Conservation (phyloP, 1,284 basidiomycete species). For the Heterobasidion parviporum region DNA sequence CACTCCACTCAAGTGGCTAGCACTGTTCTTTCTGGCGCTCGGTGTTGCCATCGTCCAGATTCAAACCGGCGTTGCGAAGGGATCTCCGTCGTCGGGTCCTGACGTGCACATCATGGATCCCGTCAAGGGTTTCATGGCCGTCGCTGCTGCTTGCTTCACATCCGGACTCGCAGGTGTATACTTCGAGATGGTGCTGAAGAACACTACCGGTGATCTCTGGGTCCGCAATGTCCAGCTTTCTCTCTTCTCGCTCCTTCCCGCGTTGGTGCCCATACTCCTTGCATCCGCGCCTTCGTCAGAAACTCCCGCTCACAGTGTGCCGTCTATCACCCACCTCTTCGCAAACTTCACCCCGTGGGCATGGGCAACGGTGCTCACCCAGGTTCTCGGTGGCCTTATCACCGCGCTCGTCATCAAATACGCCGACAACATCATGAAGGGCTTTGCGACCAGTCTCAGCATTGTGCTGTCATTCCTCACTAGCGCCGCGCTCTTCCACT, state of each 20-base stretch:
- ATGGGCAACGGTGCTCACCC: slow-evolving; percentile 82
- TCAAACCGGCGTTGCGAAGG: slow-evolving; percentile 35
- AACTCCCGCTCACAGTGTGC: slow-evolving; percentile 9
- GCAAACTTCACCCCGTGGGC: slow-evolving; percentile 84
- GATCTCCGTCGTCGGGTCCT: neutral
- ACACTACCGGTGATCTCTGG: slow-evolving; percentile 64
- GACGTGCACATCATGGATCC: slow-evolving; percentile 49
- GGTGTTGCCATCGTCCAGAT: slow-evolving; percentile 93
- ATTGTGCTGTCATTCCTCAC: slow-evolving; percentile 92
- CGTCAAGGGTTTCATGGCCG: slow-evolving; percentile 56
- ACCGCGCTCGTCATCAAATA: slow-evolving; percentile 87
- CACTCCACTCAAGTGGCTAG: slow-evolving; percentile 72
- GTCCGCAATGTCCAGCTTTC: slow-evolving; percentile 75
- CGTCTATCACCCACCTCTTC: slow-evolving; percentile 43
- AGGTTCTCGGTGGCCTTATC: slow-evolving; percentile 85
- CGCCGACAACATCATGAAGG: slow-evolving; percentile 86
- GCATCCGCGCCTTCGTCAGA: slow-evolving; percentile 21
- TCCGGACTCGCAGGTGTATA: slow-evolving; percentile 79
- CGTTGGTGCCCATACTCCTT: slow-evolving; percentile 77
- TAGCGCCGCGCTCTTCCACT: slow-evolving; percentile 82
- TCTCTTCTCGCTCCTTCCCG: slow-evolving; percentile 73
- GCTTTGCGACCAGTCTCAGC: slow-evolving; percentile 89
- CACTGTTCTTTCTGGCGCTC: slow-evolving; percentile 75
- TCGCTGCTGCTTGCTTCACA: slow-evolving; percentile 69
- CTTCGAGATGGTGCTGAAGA: slow-evolving; percentile 79